Percentiles rank a stretch among this genome's conserved stretches.
phyloP scores from a whole-genome alignment of 2,329 filamentous ascomycete genomes.

The Penicillium fuscoglaucum region DNA sequence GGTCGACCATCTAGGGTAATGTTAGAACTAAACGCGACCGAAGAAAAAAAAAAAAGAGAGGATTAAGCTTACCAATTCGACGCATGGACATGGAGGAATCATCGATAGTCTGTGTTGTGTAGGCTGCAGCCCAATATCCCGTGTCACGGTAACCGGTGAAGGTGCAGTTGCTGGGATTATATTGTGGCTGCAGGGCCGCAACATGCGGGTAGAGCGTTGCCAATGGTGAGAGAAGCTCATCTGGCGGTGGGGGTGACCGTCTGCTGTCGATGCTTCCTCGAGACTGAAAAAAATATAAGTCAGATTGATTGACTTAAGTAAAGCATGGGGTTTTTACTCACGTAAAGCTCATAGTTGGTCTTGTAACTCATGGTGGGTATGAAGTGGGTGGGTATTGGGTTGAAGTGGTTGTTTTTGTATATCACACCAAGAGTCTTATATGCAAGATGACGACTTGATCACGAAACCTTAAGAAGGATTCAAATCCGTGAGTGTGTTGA shows the following conservation, averaged over 20 bases:
- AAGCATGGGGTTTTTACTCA: conserved; percentile 24
- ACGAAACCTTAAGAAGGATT: neutral
- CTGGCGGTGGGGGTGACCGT: conserved; percentile 30
- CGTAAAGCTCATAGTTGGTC: conserved; percentile 43
- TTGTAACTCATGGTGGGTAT: conserved; percentile 38
- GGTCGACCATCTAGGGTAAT: conserved; percentile 25
- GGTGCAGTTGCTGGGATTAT: conserved; percentile 31
- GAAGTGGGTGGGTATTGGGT: neutral
- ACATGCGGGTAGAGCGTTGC: conserved; percentile 41
- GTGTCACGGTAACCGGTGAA: conserved; percentile 33
- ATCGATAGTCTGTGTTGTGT: conserved; percentile 28
- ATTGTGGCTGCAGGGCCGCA: conserved; percentile 37
- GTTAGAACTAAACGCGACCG: conserved; percentile 17
- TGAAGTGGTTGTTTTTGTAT: neutral
- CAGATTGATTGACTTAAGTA: conserved; percentile 1
- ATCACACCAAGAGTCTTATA: neutral
- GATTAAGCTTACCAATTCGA: conserved; percentile 29
- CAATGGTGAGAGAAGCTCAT: conserved; percentile 35
- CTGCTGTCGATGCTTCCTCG: conserved; percentile 31
- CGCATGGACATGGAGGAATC: conserved; percentile 22
- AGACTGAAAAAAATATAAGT: conserved; percentile 15
- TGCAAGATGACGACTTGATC: conserved; percentile 2
- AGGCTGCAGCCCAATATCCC: conserved; percentile 36
- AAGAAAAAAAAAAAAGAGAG: conserved; percentile 1
- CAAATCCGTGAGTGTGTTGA: neutral